phyloP scores from a whole-genome alignment of 106 monocot genomes.

The Platanthera zijinensis region DNA sequence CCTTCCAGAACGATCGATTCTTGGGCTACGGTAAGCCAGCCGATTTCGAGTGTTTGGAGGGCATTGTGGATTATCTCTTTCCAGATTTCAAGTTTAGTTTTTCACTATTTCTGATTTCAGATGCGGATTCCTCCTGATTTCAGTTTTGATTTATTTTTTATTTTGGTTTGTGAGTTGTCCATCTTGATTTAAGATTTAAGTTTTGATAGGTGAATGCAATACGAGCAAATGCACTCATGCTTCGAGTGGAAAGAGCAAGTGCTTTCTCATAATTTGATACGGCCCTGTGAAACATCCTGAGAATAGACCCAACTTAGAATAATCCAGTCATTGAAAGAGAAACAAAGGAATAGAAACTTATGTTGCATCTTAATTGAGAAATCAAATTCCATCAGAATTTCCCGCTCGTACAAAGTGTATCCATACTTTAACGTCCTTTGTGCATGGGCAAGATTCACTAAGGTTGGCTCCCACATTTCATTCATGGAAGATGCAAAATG shows the following conservation, averaged over 20 bases:
- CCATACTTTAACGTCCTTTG: conserved; percentile 86
- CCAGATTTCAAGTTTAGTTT: too few species aligned
- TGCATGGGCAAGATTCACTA: conserved; percentile 87
- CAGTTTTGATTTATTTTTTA: too few species aligned
- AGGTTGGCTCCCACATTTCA: conserved; percentile 96
- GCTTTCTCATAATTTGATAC: conserved; percentile 87
- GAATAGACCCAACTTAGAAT: conserved; percentile 8
- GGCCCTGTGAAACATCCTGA: conserved; percentile 84
- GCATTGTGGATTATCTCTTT: too few species aligned
- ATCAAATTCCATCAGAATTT: neutral
- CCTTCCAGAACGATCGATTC: too few species aligned
- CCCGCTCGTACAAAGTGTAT: neutral
- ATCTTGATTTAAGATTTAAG: too few species aligned
- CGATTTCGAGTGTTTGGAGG: too few species aligned
- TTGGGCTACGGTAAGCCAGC: too few species aligned
- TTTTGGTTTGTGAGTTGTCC: too few species aligned
- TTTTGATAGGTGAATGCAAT: conserved; percentile 94
- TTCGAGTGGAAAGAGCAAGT: conserved; percentile 64
- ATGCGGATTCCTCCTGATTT: too few species aligned
- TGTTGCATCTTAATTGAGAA: neutral
- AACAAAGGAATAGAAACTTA: neutral
- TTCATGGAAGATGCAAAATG: conserved; percentile 55
- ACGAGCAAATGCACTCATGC: conserved; percentile 80
- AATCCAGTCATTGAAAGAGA: neutral
- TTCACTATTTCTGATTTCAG: too few species aligned